A percentile compares a stretch with the other conserved stretches of the same genome.
phyloP scores from a whole-genome alignment of 352 stramenopile genomes.

The Phytophthora citricola region DNA sequence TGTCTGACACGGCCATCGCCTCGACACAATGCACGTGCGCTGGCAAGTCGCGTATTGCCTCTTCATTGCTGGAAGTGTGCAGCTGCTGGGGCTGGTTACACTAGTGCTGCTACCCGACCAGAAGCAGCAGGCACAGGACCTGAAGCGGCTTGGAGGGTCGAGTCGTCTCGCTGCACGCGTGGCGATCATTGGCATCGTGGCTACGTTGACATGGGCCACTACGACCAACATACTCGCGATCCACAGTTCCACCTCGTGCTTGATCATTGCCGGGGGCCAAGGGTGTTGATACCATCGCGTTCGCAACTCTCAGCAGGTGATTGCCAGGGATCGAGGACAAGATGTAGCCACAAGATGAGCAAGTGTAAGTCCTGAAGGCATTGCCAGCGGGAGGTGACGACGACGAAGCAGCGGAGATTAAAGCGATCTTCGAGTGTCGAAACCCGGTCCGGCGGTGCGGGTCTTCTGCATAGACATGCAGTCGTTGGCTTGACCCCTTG shows the following conservation, averaged over 20 bases:
- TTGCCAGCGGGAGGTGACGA: neutral
- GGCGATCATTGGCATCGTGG: slow-evolving; percentile 45
- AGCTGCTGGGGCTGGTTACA: slow-evolving; percentile 54
- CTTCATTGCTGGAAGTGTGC: slow-evolving; percentile 53
- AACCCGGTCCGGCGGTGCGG: slow-evolving; percentile 15
- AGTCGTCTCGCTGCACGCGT: slow-evolving; percentile 50
- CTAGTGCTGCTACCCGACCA: slow-evolving; percentile 67
- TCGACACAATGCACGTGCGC: slow-evolving; percentile 62
- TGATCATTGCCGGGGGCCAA: slow-evolving; percentile 64
- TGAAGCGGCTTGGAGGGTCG: slow-evolving; percentile 60
- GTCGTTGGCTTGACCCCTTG: slow-evolving; percentile 9
- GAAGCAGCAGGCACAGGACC: slow-evolving; percentile 64
- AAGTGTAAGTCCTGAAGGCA: neutral
- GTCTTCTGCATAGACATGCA: slow-evolving; percentile 28
- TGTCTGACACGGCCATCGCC: slow-evolving; percentile 65
- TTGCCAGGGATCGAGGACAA: neutral
- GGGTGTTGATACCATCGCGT: slow-evolving; percentile 39
- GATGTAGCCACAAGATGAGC: neutral
- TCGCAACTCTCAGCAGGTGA: neutral
- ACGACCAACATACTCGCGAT: slow-evolving; percentile 70
- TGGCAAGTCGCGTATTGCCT: slow-evolving; percentile 66
- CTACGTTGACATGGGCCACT: slow-evolving; percentile 57
- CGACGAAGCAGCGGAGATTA: neutral
- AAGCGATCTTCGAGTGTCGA: slow-evolving; percentile 2
- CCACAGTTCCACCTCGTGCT: slow-evolving; percentile 64